Evolutionary conservation across 2,329 filamentous ascomycete genomes (phyloP), one percentile per base, ranked within the genome.

Genomic region (Westerdykella aurantiaca): DNA sequence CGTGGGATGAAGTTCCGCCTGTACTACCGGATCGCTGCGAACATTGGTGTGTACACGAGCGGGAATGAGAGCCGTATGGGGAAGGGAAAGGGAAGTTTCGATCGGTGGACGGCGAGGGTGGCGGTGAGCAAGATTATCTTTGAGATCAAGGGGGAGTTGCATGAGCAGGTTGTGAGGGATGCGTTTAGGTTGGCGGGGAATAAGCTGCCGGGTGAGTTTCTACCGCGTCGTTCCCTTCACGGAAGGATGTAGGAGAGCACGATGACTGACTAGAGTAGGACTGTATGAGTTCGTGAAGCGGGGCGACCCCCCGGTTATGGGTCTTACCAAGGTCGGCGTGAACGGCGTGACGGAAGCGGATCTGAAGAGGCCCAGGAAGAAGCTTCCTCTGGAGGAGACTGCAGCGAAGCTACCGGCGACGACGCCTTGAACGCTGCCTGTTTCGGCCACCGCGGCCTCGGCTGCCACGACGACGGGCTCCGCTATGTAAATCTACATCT

Each of bases 11-110:
- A 89, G 62, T 98, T 94, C 69, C 82, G 88, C 44, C 69, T 98
- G 38, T 98, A 95, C 72, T 95, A 88, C 73, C 81, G 93, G 50
- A 84, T 97, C 41, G 83, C 82, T 58, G 93, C 90, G 52, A 95
- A 95, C 64, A 86, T 97, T 54, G 93, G 91, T 64, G 94, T 98
- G 17, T 98, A 93, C 69, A 85, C 88, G 45, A 93, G 85, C 67
- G 93, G 93, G 45, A 98, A 97, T 62, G 93, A 98, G 72, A 85
- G 88, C 68, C 85, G 93, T 79, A 98, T 98, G 94, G 93, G 93
- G 68, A 98, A 97, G 72, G 93, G 93, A 71, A 98, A 98, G 69
- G 93, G 93, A 57, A 86, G 84, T 50, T 97, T 98, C 64, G 93
- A 98, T 67, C 88, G 95, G 64, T 98, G 93, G 93, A 89, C 91